Percentiles rank a stretch among this genome's conserved stretches.
Evolutionary conservation across 1,284 basidiomycete species (phyloP).

Genomic region (Ustilago hordei): DNA sequence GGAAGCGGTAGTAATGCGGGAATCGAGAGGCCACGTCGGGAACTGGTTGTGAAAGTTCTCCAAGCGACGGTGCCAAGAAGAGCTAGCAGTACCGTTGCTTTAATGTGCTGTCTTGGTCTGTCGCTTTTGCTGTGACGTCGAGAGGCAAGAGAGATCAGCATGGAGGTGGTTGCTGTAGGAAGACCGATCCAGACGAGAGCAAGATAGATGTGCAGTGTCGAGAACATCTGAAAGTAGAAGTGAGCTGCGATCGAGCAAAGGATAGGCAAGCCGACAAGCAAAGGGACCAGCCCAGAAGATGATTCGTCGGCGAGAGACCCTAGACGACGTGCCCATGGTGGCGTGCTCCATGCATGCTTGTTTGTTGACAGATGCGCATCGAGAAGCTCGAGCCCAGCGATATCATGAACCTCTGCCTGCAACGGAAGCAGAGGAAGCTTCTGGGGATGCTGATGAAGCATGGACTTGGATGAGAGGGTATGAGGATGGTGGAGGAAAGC

Average conservation of each 20-base stretch:
- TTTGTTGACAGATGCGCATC: constrained; percentile 1
- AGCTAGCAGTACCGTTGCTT: constrained; percentile 16
- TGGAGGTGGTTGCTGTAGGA: constrained; percentile 15
- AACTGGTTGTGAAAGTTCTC: constrained; percentile 28
- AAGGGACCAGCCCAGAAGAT: constrained; percentile 21
- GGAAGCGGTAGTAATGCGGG: background rate
- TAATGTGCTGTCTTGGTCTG: constrained; percentile 16
- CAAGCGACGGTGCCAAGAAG: constrained; percentile 24
- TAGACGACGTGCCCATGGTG: constrained; percentile 28
- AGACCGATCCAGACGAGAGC: constrained; percentile 37
- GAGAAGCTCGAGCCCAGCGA: constrained; percentile 6
- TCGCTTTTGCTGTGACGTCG: background rate
- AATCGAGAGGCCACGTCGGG: constrained; percentile 16
- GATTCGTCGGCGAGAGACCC: constrained; percentile 21
- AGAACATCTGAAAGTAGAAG: constrained; percentile 39
- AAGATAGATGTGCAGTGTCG: constrained; percentile 34
- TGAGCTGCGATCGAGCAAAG: constrained; percentile 26
- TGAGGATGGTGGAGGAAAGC: constrained; percentile 9
- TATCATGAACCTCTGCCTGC: constrained; percentile 11
- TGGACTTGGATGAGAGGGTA: background rate
- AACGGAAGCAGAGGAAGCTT: constrained; percentile 39
- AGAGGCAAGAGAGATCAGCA: constrained; percentile 9
- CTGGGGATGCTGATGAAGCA: constrained; percentile 17
- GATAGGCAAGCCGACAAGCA: constrained; percentile 22
- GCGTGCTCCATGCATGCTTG: constrained; percentile 21